A percentile compares a stretch with the other conserved stretches of the same genome.
Evolutionary conservation across 164 flowering plant species (phyloP).

Genomic region (Macadamia tetraphylla): DNA sequence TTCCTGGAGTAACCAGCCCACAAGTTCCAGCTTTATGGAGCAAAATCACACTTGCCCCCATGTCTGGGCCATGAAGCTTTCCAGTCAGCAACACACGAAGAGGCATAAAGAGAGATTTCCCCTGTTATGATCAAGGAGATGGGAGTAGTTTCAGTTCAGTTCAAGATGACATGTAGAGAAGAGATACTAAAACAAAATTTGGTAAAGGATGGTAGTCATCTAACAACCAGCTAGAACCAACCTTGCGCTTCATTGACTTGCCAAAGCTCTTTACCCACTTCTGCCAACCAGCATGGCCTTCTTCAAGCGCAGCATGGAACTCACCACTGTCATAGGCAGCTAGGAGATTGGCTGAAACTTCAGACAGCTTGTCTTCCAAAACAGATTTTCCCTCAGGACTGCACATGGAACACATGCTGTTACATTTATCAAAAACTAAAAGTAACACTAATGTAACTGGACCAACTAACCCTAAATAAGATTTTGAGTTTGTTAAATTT

Average conservation of each 20-base stretch:
- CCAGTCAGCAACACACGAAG: constrained; percentile 87
- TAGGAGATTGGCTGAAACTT: constrained; percentile 60
- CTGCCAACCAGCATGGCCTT: constrained; percentile 83
- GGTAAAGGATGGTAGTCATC: background rate
- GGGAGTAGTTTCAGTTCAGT: background rate
- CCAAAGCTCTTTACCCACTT: constrained; percentile 93
- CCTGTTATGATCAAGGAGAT: constrained; percentile 37
- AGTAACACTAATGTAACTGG: too few species aligned
- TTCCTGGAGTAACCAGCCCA: constrained; percentile 46
- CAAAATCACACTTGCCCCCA: constrained; percentile 55
- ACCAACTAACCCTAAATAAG: too few species aligned
- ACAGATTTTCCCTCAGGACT: constrained; percentile 76
- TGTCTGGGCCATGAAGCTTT: constrained; percentile 94
- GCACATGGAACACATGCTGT: constrained; percentile 4
- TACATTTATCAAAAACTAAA: too few species aligned
- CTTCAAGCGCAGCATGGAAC: constrained; percentile 59
- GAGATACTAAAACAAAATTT: background rate
- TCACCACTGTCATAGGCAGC: constrained; percentile 88
- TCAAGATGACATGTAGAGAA: background rate
- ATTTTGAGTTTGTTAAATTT: too few species aligned
- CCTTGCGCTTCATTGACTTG: constrained; percentile 86
- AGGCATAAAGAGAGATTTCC: constrained; percentile 95
- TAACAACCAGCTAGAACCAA: constrained; percentile 12
- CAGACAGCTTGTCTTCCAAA: constrained; percentile 72
- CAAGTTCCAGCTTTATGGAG: constrained; percentile 60